Conservation (phyloP, 495 filamentous ascomycete species). For the Bacidia rubella region DNA sequence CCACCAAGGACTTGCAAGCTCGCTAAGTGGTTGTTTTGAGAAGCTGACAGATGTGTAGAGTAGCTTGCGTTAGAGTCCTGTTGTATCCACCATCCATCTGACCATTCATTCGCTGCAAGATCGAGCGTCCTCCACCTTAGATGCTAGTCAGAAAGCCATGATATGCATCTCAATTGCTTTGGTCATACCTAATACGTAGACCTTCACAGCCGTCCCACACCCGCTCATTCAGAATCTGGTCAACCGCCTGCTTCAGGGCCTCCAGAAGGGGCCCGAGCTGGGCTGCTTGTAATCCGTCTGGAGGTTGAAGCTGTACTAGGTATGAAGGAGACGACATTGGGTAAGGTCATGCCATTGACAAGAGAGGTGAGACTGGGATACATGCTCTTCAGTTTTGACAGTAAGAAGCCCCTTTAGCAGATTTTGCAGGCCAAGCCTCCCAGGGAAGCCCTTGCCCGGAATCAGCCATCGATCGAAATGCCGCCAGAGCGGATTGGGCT, state of each 20-base stretch:
- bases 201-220: neutral
- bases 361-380: neutral
- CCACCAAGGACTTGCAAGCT: too few species aligned
- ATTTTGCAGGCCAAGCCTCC: neutral
- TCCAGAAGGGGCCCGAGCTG: neutral
- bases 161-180: neutral
- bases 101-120: neutral
- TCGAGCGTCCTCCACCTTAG: neutral
- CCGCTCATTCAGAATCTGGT: neutral
- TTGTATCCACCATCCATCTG: neutral
- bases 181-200: neutral
- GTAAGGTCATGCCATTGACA: neutral
- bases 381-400: neutral
- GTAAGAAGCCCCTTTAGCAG: neutral
- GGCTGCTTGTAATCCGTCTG: neutral
- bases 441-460: neutral
- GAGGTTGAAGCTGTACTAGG: neutral
- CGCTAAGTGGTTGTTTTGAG: too few species aligned
- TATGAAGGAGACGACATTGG: neutral
- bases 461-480: neutral
- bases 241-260: neutral
- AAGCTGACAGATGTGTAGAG: too few species aligned
- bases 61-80: too few species aligned
- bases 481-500: neutral
- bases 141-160: neutral